A percentile compares a stretch with the other conserved stretches of the same genome.
phyloP scores from a whole-genome alignment of 768 basidiomycete species.

The Phylloporus rhodoxanthus region DNA sequence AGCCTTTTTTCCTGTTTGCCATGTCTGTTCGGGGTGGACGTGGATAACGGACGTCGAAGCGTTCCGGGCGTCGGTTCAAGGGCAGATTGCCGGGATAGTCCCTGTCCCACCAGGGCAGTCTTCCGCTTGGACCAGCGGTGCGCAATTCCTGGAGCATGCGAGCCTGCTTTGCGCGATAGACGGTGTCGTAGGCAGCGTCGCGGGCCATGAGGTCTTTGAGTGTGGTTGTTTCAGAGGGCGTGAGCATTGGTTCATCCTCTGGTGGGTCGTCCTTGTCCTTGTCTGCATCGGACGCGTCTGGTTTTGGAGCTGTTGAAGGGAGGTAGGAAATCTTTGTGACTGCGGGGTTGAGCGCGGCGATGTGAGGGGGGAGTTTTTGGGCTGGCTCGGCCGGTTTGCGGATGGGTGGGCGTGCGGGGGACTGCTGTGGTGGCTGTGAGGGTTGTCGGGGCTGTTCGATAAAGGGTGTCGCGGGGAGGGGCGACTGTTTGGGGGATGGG shows the following conservation, averaged over 20 bases:
- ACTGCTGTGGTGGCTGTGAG: slow-evolving; percentile 27
- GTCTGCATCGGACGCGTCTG: slow-evolving; percentile 17
- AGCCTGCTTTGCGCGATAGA: slow-evolving; percentile 44
- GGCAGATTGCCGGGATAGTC: slow-evolving; percentile 35
- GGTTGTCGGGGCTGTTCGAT: slow-evolving; percentile 16
- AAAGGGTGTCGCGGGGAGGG: slow-evolving; percentile 18
- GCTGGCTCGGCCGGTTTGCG: slow-evolving; percentile 22
- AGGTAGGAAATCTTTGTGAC: slow-evolving; percentile 29
- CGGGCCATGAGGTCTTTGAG: slow-evolving; percentile 34
- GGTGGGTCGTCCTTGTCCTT: slow-evolving; percentile 15
- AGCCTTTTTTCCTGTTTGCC: slow-evolving; percentile 43
- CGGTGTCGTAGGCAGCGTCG: slow-evolving; percentile 44
- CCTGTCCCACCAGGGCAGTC: slow-evolving; percentile 61
- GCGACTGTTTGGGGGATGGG: slow-evolving; percentile 27
- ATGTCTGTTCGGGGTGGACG: slow-evolving; percentile 36
- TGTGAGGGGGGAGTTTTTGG: slow-evolving; percentile 31
- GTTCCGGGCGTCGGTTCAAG: slow-evolving; percentile 26
- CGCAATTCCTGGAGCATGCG: slow-evolving; percentile 48
- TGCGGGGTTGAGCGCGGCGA: slow-evolving; percentile 28
- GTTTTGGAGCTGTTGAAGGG: slow-evolving; percentile 17
- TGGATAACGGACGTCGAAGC: slow-evolving; percentile 55
- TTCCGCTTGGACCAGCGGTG: slow-evolving; percentile 37
- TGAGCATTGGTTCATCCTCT: slow-evolving; percentile 23
- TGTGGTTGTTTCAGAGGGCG: slow-evolving; percentile 28
- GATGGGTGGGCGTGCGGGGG: slow-evolving; percentile 17